phyloP scores from a whole-genome alignment of 2,329 filamentous ascomycete genomes.

The Zymoseptoria tritici region DNA sequence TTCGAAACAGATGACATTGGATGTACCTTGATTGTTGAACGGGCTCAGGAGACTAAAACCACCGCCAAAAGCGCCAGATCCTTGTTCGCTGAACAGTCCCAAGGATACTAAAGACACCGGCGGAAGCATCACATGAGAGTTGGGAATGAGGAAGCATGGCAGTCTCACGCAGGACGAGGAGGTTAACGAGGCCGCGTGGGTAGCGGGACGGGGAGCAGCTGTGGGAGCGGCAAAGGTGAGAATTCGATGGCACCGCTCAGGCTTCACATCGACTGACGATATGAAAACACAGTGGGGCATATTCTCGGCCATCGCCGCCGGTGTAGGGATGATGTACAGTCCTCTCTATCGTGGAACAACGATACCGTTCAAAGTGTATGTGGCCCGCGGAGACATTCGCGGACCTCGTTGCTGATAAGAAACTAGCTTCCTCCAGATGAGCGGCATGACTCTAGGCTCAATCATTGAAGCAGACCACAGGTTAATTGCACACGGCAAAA shows the following conservation, averaged over 20 bases:
- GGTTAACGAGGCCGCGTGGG: conserved; percentile 62
- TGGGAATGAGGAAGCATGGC: conserved; percentile 38
- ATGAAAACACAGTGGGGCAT: conserved; percentile 53
- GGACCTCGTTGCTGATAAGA: neutral
- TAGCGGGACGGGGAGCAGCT: conserved; percentile 60
- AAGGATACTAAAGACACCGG: neutral
- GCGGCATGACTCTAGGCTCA: conserved; percentile 71
- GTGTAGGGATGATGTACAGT: conserved; percentile 55
- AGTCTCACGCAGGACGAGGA: conserved; percentile 55
- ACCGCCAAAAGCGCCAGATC: neutral
- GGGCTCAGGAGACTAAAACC: too few species aligned
- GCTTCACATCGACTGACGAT: conserved; percentile 3
- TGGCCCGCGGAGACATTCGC: conserved; percentile 7
- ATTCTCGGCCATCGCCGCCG: conserved; percentile 56
- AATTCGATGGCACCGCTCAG: neutral
- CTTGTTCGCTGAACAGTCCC: neutral
- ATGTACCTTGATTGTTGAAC: too few species aligned
- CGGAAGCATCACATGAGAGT: neutral
- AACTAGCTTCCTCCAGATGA: conserved; percentile 72
- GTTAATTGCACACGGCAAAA: conserved; percentile 59
- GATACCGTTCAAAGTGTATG: conserved; percentile 70
- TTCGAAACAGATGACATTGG: neutral
- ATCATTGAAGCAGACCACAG: conserved; percentile 68
- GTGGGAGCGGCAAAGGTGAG: conserved; percentile 58
- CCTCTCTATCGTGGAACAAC: conserved; percentile 67